phyloP scores from a whole-genome alignment of 2,329 filamentous ascomycete species.

The Claviceps sp. region DNA sequence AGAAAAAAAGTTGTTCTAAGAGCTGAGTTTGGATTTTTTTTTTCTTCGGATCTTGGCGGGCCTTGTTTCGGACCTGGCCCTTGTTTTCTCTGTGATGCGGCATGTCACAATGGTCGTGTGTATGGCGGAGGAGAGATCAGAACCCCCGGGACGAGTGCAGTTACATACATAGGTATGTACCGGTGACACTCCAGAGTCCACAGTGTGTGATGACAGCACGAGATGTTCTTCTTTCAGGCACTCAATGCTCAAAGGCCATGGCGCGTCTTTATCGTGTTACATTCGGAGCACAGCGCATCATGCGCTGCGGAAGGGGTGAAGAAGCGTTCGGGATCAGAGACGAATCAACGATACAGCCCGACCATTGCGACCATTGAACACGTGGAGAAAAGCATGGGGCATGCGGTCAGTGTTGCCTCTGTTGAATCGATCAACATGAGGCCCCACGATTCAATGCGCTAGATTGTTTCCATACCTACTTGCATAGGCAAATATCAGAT shows the following conservation, averaged over 20 bases:
- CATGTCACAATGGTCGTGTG: not conserved
- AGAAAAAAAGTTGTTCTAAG: not conserved
- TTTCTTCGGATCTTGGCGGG: not conserved
- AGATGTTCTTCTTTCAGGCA: not conserved
- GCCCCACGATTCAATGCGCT: no score
- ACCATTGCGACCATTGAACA: not conserved
- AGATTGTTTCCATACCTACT: no score
- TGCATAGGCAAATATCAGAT: no score
- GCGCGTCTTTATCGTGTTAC: not conserved
- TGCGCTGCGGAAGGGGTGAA: not conserved
- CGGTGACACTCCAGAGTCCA: no score
- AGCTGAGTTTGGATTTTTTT: not conserved
- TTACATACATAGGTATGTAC: no score
- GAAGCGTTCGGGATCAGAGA: not conserved
- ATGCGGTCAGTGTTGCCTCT: not conserved
- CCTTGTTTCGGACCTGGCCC: not conserved
- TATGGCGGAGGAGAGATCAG: no score
- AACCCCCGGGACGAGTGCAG: not conserved
- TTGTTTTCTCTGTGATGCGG: not conserved
- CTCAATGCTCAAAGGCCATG: not conserved
- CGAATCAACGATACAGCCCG: no score
- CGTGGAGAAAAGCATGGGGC: not conserved
- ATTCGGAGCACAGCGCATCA: not conserved
- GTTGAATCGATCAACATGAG: not conserved
- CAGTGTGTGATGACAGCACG: slow-evolving; percentile 1